Percentiles rank a stretch among this genome's conserved stretches.
Conservation (phyloP, 1,284 basidiomycete genomes). For the Sanghuangporus weigelae region DNA sequence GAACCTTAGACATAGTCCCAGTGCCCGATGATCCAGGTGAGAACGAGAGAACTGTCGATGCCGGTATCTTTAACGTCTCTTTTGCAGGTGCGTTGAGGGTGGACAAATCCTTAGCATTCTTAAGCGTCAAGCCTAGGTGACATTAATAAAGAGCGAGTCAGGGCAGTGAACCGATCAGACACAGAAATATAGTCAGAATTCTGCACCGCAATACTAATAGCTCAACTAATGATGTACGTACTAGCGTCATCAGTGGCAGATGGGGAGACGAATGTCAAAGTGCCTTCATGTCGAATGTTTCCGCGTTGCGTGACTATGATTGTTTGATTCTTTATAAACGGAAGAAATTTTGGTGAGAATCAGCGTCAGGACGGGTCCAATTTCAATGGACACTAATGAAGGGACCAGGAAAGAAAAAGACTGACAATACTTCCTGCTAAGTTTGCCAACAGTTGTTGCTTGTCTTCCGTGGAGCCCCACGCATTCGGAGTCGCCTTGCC, state of each 20-base stretch:
- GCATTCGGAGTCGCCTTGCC: slow-evolving; percentile 14
- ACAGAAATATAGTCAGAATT: slow-evolving; percentile 6
- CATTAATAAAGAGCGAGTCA: not conserved
- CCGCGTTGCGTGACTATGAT: slow-evolving; percentile 16
- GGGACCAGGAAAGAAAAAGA: not conserved
- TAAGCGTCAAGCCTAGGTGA: slow-evolving; percentile 55
- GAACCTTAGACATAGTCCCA: slow-evolving; percentile 55
- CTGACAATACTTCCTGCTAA: slow-evolving; percentile 19
- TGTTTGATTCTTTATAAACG: slow-evolving; percentile 9
- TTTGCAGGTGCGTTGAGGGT: slow-evolving; percentile 59
- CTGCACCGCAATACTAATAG: not conserved
- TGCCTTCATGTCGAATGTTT: slow-evolving; percentile 18
- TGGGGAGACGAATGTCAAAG: slow-evolving; percentile 15
- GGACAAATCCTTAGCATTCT: slow-evolving; percentile 66
- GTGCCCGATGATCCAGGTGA: slow-evolving; percentile 67
- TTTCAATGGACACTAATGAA: not conserved
- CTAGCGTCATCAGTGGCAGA: slow-evolving; percentile 17
- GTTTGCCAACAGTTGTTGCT: slow-evolving; percentile 17
- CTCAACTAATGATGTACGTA: slow-evolving; percentile 5
- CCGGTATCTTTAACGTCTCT: slow-evolving; percentile 61
- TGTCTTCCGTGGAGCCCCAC: slow-evolving; percentile 17
- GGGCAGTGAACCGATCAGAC: not conserved
- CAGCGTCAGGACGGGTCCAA: not conserved
- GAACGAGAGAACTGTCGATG: slow-evolving; percentile 67
- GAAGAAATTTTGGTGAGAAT: not conserved